Base-by-base conservation (phyloP, 169 alveolate species). In the Plasmodium cynomolgi region DNA sequence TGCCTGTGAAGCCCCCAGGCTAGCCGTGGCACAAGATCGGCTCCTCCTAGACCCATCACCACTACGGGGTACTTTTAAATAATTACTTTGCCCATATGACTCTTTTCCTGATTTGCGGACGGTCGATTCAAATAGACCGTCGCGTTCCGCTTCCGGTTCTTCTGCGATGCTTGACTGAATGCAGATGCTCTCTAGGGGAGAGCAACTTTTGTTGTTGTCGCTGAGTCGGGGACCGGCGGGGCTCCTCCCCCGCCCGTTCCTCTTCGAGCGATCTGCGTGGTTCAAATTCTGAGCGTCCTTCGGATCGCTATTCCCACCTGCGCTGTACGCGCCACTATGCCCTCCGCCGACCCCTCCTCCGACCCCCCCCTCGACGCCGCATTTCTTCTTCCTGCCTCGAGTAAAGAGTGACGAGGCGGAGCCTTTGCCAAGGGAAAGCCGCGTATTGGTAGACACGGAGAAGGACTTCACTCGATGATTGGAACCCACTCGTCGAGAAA, bases 341-440 rank as follows among this genome's bases (percentile, higher is more conserved):
- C 41, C 83, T 1, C 37, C 39, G 15, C 8, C 7, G 54, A 0
- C 41, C 44, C 41, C 83, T 1, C 37, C 39, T 5, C 8, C 7
- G 54, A 0, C 41, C 86, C n/a, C 50, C 37, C 20, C 77, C 50
- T 29, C 68, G 58, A 47, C 58, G n/a, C n/a, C 26, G 26, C 68
- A 7, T 54, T 8, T n/a, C 77, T n/a, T 34, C n/a, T 75, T 33
- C 44, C 26, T 50, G 15, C 79, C 79, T 73, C 84, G 74, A 11
- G 29, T 20, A 11, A 84, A 26, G 20, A 84, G 56, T 5, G 79
- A 26, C 74, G 39, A 26, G 6, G 84, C 39, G 13, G 93, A 73
- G n/a, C 54, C 84, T 2, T 74, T 84, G 6, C 74, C 34, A n/a
- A 84, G 29, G 58, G 93, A 84, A 47, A 68, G 20, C 29, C 93